Evolutionary conservation across 2,329 filamentous ascomycete species (phyloP), one percentile per base, ranked within the genome.

Genomic region (Fusarium sp.): DNA sequence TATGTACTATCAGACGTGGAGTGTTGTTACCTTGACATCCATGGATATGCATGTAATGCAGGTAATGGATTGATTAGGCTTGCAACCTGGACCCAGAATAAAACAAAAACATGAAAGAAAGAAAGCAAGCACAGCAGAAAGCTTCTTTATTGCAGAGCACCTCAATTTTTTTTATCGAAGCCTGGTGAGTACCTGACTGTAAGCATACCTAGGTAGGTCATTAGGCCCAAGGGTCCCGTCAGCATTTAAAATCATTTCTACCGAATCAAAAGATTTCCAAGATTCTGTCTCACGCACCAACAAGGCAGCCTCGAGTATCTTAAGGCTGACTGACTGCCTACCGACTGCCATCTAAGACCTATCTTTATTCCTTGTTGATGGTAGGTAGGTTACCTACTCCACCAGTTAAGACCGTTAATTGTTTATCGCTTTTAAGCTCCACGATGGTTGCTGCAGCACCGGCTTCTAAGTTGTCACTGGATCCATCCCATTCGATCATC

Each of bases 261-360:
- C 42, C 58, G 51, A 62, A 62, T 58, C 51, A 61, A 46, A 64
- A 39, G 13, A 43, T 39, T 60, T 28, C 6, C 13, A 49, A 29
- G 42, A 35, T 28, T 31, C 32, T 32, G 40, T 65, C 46, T 61
- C 61, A 58, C 57, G 34, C 45, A 45, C 48, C 44, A 40, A 57
- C 22, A 62, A 65, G 61, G 61, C 61, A 63, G 52, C 48, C 44
- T 65, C 25, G 38, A 42, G 40, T 26, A 39, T 38, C 32, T 50
- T 50, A 44, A 65, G 61, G 61, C 61, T 65, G 61, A 65, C 61
- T 58, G 41, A 65, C 61, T 58, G 41, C 38, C 45, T n/a, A 51
- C 36, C 15, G 26, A 34, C 28, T 44, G 34, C 25, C 34, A 31
- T 29, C 28, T 35, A 28, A 13, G n/a, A 39, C 19, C 19, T 3